Evolutionary conservation across 164 flowering plant genomes (phyloP).

Genomic region (Dillenia turbinata): DNA sequence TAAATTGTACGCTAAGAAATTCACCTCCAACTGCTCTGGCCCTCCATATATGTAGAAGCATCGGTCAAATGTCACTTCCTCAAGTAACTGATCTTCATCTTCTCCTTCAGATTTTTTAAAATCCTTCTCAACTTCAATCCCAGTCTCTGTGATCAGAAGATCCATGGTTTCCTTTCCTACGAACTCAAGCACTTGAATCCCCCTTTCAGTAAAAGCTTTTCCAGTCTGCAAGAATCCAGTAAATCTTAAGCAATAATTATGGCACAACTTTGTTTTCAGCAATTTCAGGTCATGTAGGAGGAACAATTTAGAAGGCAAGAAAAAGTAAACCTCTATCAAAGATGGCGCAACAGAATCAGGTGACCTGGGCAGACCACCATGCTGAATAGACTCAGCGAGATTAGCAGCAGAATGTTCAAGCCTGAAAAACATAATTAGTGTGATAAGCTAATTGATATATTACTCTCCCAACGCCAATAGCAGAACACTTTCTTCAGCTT

Average conservation of each 20-base stretch:
- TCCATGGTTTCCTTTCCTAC: constrained; percentile 98
- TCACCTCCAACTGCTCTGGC: constrained; percentile 96
- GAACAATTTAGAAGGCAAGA: neutral
- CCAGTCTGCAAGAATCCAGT: constrained; percentile 56
- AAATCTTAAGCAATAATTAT: constrained; percentile 11
- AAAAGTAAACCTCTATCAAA: constrained; percentile 56
- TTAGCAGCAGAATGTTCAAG: constrained; percentile 77
- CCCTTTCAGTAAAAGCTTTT: constrained; percentile 84
- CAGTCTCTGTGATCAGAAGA: constrained; percentile 77
- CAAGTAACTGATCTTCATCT: constrained; percentile 66
- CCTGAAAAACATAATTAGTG: constrained; percentile 31
- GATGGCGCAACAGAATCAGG: constrained; percentile 78
- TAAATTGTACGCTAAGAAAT: constrained; percentile 10
- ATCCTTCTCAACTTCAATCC: constrained; percentile 70
- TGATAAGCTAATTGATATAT: too few relatives aligned
- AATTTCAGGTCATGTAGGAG: too few relatives aligned
- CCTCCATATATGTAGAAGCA: constrained; percentile 99
- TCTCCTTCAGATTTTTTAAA: constrained; percentile 25
- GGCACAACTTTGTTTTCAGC: neutral
- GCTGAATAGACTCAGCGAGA: constrained; percentile 71
- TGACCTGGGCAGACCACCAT: constrained; percentile 47
- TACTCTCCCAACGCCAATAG: too few relatives aligned
- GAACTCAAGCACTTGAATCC: constrained; percentile 86
- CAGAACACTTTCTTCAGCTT: neutral
- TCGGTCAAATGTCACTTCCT: constrained; percentile 87